Evolutionary conservation across 2,329 filamentous ascomycete genomes (phyloP).

Genomic region (Calonectria pauciramosa): DNA sequence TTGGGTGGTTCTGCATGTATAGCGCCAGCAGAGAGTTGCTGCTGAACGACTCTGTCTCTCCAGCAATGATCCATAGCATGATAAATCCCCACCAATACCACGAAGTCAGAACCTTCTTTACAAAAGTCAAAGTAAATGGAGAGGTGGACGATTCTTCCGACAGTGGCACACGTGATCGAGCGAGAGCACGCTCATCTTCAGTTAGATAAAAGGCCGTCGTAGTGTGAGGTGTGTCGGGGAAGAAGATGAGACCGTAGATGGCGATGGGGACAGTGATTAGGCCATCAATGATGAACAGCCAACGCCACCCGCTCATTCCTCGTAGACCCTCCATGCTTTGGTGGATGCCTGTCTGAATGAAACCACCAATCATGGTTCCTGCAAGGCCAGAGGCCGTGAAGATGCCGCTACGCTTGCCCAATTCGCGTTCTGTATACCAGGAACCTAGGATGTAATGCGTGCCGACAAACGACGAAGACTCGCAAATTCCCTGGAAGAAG

Average conservation of each 20-base stretch:
- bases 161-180: slow-evolving; percentile 56
- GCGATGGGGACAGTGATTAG: slow-evolving; percentile 57
- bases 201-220: slow-evolving; percentile 59
- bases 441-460: slow-evolving; percentile 60
- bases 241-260: slow-evolving; percentile 51
- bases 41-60: slow-evolving; percentile 79
- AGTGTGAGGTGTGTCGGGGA: slow-evolving; percentile 61
- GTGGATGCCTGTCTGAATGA: slow-evolving; percentile 75
- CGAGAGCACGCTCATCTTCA: slow-evolving; percentile 60
- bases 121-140: slow-evolving; percentile 57
- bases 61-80: slow-evolving; percentile 77
- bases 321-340: slow-evolving; percentile 54
- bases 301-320: slow-evolving; percentile 75
- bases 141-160: slow-evolving; percentile 58
- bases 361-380: slow-evolving; percentile 65
- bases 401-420: slow-evolving; percentile 74
- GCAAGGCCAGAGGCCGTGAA: slow-evolving; percentile 73
- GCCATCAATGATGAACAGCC: slow-evolving; percentile 80
- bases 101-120: slow-evolving; percentile 69
- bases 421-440: slow-evolving; percentile 72
- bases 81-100: slow-evolving; percentile 78
- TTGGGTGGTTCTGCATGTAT: slow-evolving; percentile 64
- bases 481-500: slow-evolving; percentile 56
- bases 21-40: slow-evolving; percentile 70
- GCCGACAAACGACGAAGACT: slow-evolving; percentile 56